Evolutionary conservation across 345 rosid species (phyloP), one percentile per base, ranked within the genome.

Genomic region (rapeseed (Brassica napus)): DNA sequence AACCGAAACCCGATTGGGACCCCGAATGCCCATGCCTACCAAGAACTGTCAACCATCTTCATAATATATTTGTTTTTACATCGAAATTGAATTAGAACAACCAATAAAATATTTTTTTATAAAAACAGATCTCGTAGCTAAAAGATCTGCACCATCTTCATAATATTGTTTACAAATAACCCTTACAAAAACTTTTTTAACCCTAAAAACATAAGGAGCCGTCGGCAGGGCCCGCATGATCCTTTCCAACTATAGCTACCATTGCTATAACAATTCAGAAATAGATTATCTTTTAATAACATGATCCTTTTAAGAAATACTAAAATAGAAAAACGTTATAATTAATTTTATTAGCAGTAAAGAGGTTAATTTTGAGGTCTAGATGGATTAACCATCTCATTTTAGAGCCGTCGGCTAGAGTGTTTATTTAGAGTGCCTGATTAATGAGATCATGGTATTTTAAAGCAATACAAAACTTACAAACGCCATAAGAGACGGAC

Each of bases 381-480:
- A n/a, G n/a, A n/a, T n/a, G n/a, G n/a, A n/a, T n/a, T n/a, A n/a
- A n/a, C n/a, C n/a, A n/a, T n/a, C n/a, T n/a, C n/a, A n/a, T n/a
- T n/a, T n/a, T n/a, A n/a, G n/a, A n/a, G n/a, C n/a, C n/a, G n/a
- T n/a, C n/a, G n/a, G n/a, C n/a, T n/a, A n/a, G n/a, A n/a, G n/a
- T n/a, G n/a, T n/a, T n/a, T n/a, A 18, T 49, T 49, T 49, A 49
- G 57, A 49, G 57, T 49, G 57, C 15, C 18, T 49, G 57, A 49
- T 49, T 49, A 49, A 44, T 1, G 35, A 49, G 26, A 34, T 32
- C 63, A 31, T 47, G 52, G 52, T 60, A 21, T 60, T 58, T 69
- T 76, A n/a, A 69, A 77, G 74, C 35, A 68, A 68, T 30, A 68
- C 15, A 68, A 47, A 47, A 14, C 44, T 76, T 76, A 7, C 24